Evolutionary conservation across 148 eudicot genomes (phyloP).

Genomic region (Rhododendron ovatum): DNA sequence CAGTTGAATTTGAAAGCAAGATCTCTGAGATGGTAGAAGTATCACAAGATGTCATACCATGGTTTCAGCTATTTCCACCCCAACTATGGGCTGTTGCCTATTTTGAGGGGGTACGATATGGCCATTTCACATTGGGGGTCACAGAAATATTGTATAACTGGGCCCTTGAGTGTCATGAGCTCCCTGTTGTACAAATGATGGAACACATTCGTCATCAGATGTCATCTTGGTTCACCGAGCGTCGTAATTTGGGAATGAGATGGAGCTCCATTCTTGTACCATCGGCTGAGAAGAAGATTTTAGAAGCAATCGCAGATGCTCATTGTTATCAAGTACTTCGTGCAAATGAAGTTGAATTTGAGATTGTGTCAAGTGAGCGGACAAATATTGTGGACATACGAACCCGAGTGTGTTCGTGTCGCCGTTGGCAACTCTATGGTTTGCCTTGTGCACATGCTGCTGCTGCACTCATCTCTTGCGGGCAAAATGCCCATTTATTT

Average conservation of each 20-base stretch:
- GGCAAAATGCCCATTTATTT: constrained; percentile 73
- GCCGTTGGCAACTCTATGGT: constrained; percentile 93
- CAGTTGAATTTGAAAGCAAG: constrained; percentile 74
- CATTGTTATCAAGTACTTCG: constrained; percentile 91
- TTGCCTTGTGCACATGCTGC: constrained; percentile 97
- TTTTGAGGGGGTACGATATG: constrained; percentile 92
- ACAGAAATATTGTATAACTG: constrained; percentile 81
- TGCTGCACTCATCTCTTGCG: constrained; percentile 93
- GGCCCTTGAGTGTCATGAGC: constrained; percentile 94
- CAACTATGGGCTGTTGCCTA: constrained; percentile 94
- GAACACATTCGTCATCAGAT: constrained; percentile 78
- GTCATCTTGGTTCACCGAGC: constrained; percentile 61
- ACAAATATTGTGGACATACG: constrained; percentile 93
- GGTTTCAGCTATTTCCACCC: constrained; percentile 81
- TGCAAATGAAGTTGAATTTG: constrained; percentile 97
- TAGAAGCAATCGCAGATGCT: constrained; percentile 85
- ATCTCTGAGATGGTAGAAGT: constrained; percentile 84
- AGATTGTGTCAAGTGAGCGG: constrained; percentile 91
- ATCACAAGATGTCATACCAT: constrained; percentile 59
- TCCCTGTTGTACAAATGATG: constrained; percentile 93
- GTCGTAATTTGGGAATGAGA: constrained; percentile 51
- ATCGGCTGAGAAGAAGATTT: constrained; percentile 76
- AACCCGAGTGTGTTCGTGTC: constrained; percentile 76
- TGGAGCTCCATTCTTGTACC: constrained; percentile 81
- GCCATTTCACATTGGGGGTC: constrained; percentile 73